These are phyloP conservation scores for Ophidiomyces ophidiicola DNA, from an alignment of 2,329 filamentous ascomycete species.

Conservation along the genomic window DNA sequence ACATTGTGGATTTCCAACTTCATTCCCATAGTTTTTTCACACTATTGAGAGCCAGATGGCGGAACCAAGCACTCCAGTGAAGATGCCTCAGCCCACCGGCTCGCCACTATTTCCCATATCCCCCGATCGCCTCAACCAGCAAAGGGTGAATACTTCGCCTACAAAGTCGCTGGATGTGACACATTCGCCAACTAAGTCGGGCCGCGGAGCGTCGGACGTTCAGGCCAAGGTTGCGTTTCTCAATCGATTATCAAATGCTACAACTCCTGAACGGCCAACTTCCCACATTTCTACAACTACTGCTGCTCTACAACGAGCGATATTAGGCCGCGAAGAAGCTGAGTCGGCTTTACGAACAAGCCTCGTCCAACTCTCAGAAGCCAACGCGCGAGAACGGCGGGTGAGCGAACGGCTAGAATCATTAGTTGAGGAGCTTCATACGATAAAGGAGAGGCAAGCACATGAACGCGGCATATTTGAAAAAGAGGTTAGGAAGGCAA, in stretches of 20 bases:
- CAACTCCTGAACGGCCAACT: slow-evolving; percentile 22
- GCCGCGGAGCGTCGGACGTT: slow-evolving; percentile 32
- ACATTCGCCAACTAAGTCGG: slow-evolving; percentile 27
- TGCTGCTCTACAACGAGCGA: slow-evolving; percentile 34
- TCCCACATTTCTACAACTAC: slow-evolving; percentile 27
- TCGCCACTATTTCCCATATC: slow-evolving; percentile 34
- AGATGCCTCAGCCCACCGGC: slow-evolving; percentile 19
- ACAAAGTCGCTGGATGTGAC: slow-evolving; percentile 27
- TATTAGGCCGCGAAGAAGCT: slow-evolving; percentile 37
- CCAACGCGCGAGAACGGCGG: slow-evolving; percentile 33
- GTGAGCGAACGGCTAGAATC: slow-evolving; percentile 36
- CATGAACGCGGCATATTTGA: slow-evolving; percentile 41
- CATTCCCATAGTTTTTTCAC: background rate
- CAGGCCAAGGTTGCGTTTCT: slow-evolving; percentile 39
- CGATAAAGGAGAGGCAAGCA: slow-evolving; percentile 39
- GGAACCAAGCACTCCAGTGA: slow-evolving; percentile 12
- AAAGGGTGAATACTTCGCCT: slow-evolving; percentile 31
- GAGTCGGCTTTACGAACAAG: slow-evolving; percentile 28
- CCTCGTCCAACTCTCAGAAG: slow-evolving; percentile 30
- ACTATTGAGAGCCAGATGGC: slow-evolving; percentile 2
- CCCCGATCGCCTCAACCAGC: slow-evolving; percentile 40
- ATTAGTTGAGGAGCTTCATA: slow-evolving; percentile 41
- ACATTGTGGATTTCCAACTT: too few species aligned
- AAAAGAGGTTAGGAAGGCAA: slow-evolving; percentile 43
- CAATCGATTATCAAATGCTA: slow-evolving; percentile 30